Evolutionary conservation across 2,329 filamentous ascomycete species (phyloP), one percentile per base, ranked within the genome.

Genomic region (Dendryphion nanum): DNA sequence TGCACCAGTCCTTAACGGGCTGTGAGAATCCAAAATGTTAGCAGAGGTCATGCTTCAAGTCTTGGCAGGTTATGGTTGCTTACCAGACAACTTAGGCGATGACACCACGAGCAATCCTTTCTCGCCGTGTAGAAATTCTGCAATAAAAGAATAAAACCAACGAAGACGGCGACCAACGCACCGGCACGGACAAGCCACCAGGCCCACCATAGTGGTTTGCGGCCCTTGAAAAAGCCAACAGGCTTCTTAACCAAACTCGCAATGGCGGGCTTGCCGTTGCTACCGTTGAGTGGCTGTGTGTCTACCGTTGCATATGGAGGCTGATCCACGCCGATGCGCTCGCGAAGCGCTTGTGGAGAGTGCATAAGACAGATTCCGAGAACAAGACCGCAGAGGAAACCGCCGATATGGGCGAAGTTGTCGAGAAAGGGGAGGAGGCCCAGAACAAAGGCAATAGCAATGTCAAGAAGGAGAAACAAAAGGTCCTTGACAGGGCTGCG

Each of bases 361-460:
- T 91, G 89, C 44, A 98, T 74, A 18, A 98, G 76, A 45, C 84
- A 94, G 35, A 97, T 76, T 10, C 93, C 93, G 1, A 96, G 78
- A 0, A 84, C 85, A 5, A 98, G 70, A 1, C 93, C 93, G 82
- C 95, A 95, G 35, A 95, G 69, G 64, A 97, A 96, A 2, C 93
- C 93, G 38, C 93, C 93, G 45, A 98, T 96, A 53, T 98, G 93
- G 13, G 88, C 87, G 66, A 97, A 98, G 67, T 98, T 98, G 73
- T 98, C 93, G 32, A 98, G 70, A 6, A 90, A 91, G 0, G 93
- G 93, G 1, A 98, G 76, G 4, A 98, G 77, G 21, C 93, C 93
- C 2, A 98, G 78, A 13, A 93, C 89, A 60, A 98, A 96, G 0
- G 89, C 89, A 49, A 98, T 89, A 49, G 83, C 72, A 45, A 97